phyloP scores from a whole-genome alignment of 371 early-diverging fungal species.

The Umbelopsis sp. region DNA sequence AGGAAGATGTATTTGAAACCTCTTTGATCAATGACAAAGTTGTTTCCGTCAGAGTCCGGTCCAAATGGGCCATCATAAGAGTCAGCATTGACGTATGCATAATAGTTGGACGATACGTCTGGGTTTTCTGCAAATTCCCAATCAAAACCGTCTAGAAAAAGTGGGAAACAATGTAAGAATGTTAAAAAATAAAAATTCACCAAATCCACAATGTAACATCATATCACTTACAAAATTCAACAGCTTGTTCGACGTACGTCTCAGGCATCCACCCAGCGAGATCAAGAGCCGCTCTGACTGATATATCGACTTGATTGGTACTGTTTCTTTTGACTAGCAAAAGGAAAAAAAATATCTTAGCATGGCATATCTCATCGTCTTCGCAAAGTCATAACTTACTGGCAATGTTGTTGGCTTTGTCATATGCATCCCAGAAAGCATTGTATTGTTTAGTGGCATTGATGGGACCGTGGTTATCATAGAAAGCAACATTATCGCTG shows the following conservation, averaged over 20 bases:
- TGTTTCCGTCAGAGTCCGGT: conserved; percentile 43
- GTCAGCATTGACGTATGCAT: conserved; percentile 34
- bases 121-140: conserved; percentile 48
- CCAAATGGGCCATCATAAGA: conserved; percentile 43
- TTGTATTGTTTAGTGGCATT: conserved; percentile 28
- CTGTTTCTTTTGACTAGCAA: conserved; percentile 32
- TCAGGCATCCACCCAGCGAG: conserved; percentile 42
- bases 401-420: conserved; percentile 30
- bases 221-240: conserved; percentile 35
- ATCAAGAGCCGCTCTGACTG: conserved; percentile 38
- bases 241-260: conserved; percentile 38
- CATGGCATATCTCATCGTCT: no score
- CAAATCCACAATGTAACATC: background rate
- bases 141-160: conserved; percentile 31
- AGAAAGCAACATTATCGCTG: conserved; percentile 39
- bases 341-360: no score
- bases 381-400: conserved; percentile 23
- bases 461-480: conserved; percentile 31
- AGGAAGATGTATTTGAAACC: conserved; percentile 49
- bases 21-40: conserved; percentile 47
- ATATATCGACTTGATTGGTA: conserved; percentile 40
- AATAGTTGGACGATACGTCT: conserved; percentile 37
- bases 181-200: no score
- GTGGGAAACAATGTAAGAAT: no score
- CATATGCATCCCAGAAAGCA: conserved; percentile 29